Evolutionary conservation across 495 filamentous ascomycete genomes (phyloP).

Genomic region (Acidomyces sp.): DNA sequence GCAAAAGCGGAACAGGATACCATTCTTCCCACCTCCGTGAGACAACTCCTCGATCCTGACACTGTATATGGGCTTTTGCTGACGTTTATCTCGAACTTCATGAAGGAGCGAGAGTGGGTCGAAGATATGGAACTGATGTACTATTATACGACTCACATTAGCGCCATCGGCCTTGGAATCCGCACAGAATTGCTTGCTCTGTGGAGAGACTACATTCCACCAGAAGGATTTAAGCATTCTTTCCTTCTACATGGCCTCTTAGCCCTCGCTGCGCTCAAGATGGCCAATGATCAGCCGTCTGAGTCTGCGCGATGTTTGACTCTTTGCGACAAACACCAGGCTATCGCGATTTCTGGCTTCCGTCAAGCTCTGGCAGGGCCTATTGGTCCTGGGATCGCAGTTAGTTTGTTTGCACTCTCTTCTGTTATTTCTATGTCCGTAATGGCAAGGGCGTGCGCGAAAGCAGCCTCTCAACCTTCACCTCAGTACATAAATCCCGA

Average conservation of each 20-base stretch:
- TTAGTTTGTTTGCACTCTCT: slow-evolving; percentile 8
- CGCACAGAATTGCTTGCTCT: slow-evolving; percentile 2
- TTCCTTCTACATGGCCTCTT: slow-evolving; percentile 20
- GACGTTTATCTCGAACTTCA: not conserved
- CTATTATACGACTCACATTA: slow-evolving; percentile 6
- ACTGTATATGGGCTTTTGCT: not conserved
- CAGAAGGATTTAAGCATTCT: slow-evolving; percentile 4
- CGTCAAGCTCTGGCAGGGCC: slow-evolving; percentile 3
- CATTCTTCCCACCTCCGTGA: not conserved
- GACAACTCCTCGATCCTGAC: not conserved
- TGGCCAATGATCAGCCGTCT: slow-evolving; percentile 2
- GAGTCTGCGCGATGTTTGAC: slow-evolving; percentile 4
- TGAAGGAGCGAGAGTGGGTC: slow-evolving; percentile 8
- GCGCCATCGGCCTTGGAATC: not conserved
- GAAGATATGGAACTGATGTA: slow-evolving; percentile 18
- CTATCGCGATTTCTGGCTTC: slow-evolving; percentile 6
- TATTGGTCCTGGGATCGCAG: not conserved
- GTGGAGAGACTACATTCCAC: slow-evolving; percentile 6
- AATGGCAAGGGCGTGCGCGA: slow-evolving; percentile 2
- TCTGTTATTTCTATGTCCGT: slow-evolving; percentile 1
- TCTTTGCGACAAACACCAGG: slow-evolving; percentile 12
- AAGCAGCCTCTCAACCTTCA: not conserved
- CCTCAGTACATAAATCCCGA: slow-evolving; percentile 2
- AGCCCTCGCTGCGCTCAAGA: slow-evolving; percentile 13
- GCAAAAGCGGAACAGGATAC: not conserved